phyloP scores from a whole-genome alignment of 352 stramenopile species.

The Saprolegnia parasitica region DNA sequence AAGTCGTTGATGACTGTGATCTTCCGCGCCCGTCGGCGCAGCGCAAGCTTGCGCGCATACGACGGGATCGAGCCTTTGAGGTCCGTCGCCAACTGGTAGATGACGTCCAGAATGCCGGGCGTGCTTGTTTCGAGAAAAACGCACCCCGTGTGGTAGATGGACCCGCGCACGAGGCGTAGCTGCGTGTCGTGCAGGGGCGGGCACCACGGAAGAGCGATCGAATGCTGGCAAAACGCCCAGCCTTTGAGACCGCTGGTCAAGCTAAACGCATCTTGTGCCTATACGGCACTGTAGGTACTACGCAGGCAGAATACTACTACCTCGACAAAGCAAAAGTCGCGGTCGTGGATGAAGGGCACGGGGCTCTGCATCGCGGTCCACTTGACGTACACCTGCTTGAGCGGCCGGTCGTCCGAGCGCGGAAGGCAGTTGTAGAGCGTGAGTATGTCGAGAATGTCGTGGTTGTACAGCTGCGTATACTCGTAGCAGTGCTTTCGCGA shows the following conservation, averaged over 20 bases:
- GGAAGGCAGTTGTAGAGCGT: conserved; percentile 16
- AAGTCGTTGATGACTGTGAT: neutral
- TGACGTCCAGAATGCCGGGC: conserved; percentile 11
- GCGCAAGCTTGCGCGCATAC: neutral
- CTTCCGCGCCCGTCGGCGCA: neutral
- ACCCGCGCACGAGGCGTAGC: conserved; percentile 8
- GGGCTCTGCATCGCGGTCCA: neutral
- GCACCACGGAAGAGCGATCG: conserved; percentile 7
- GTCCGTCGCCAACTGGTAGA: conserved; percentile 1
- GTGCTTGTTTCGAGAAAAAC: conserved; percentile 5
- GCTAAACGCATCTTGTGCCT: conserved; percentile 4
- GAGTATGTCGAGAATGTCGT: conserved; percentile 3
- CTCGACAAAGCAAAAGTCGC: conserved; percentile 10
- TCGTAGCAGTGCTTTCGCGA: conserved; percentile 1
- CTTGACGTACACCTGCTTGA: conserved; percentile 16
- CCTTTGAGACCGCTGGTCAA: neutral
- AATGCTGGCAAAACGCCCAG: conserved; percentile 21
- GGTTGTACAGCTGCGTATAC: neutral
- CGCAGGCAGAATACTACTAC: neutral
- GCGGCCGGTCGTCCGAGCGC: neutral
- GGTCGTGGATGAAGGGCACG: conserved; percentile 16
- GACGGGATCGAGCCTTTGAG: conserved; percentile 5
- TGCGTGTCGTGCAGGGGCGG: neutral
- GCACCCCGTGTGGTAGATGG: conserved; percentile 16
- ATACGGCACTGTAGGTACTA: too few relatives aligned